Evolutionary conservation across 208 protist genomes (phyloP).

Genomic region (Crithidia brevicula): DNA sequence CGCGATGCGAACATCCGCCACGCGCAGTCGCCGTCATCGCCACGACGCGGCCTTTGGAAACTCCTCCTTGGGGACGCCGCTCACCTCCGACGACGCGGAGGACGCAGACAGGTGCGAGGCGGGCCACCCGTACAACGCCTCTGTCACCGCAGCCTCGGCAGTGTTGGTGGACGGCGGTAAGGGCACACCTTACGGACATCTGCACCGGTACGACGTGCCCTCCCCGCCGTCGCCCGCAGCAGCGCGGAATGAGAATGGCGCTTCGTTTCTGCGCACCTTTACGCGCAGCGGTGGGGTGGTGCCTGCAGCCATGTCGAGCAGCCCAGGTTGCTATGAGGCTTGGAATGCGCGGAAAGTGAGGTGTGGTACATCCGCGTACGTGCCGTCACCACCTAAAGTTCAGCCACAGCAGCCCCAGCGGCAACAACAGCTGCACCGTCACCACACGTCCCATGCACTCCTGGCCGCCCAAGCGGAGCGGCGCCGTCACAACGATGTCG

Average conservation of each 20-base stretch:
- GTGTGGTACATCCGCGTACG: neutral
- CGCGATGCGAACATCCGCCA: constrained; percentile 2
- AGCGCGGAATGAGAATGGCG: neutral
- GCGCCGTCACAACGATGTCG: constrained; percentile 6
- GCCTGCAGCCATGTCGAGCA: neutral
- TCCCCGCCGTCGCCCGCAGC: neutral
- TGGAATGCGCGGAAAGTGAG: neutral
- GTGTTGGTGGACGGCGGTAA: no score
- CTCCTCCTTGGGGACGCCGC: constrained; percentile 1
- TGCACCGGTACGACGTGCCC: constrained; percentile 17
- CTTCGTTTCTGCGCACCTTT: constrained; percentile 8
- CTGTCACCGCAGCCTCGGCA: neutral
- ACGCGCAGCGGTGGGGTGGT: constrained; percentile 4
- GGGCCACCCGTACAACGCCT: constrained; percentile 18
- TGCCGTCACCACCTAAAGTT: constrained; percentile 5
- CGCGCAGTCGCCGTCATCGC: neutral
- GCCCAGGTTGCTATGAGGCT: neutral
- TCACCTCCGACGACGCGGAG: neutral
- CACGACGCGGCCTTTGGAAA: constrained; percentile 2
- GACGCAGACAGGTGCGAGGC: neutral
- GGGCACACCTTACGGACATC: neutral
- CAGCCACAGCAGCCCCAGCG: neutral
- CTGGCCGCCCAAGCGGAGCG: no score
- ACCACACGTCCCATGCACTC: no score
- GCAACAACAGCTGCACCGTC: neutral